Base-by-base conservation (phyloP, 441 rosid species). In the Hura crepitans region DNA sequence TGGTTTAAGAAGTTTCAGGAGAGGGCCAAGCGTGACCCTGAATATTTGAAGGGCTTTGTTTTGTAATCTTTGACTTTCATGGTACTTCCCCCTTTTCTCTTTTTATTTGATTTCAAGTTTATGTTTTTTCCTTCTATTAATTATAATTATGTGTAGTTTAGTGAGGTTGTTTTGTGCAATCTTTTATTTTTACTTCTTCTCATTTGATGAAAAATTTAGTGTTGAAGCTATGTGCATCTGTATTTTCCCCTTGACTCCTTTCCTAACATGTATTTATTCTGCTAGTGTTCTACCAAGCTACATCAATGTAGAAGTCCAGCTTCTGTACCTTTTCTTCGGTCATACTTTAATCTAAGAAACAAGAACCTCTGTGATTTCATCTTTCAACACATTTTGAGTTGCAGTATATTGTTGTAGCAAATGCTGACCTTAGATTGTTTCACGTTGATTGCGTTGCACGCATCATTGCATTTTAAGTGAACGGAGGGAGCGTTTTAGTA, bases 1-100 rank as follows among this genome's bases (percentile, higher is more conserved):
- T 91, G 97, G 97, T 91, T 91, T 72, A 91, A 88, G 78, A 94
- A 94, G 85, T 91, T 94, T 73, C 97, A 87, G 72, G 96, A 90
- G 72, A 85, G 81, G 78, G 92, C 93, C 12, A 94, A 88, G 78
- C 90, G 96, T 28, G 98, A 94, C 72, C 92, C 93, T 25, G 87
- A 85, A 61, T 94, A 84, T 66, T 80, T 91, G 77, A 94, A 92
- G 69, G 84, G 86, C 35, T 94, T 94, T 49, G 84, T 88, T 30
- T 77, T 87, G 84, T 94, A 80, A 79, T 39, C 46, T 59, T 18
- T 64, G 7, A 20, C 22, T 55, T 35, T 73, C 13, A 50, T 42
- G 62, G 53, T 66, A 73, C 18, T 39, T 4, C 4, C 25, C 37
- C 42, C 53, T 6, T 2, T 49, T 49, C 39, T 42, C 23, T 59